Base-by-base conservation (phyloP, 2,329 filamentous ascomycete species). In the Tolypocladium ovalisporum region DNA sequence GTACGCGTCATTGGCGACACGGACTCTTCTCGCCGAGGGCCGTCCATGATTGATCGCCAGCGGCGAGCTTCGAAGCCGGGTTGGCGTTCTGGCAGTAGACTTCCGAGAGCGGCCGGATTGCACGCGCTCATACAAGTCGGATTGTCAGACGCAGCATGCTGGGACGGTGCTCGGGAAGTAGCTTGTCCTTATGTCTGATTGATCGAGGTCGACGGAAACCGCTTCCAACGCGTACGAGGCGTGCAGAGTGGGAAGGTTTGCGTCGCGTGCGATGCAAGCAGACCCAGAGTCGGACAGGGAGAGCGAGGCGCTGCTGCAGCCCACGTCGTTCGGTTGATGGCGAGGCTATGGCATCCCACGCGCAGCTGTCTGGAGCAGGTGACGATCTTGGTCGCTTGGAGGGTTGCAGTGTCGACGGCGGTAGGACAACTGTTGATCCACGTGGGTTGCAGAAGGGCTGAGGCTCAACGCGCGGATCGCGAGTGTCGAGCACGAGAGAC, bases 1-100 rank as follows among this genome's bases (percentile, higher is more conserved):
- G 59, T 59, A 17, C 56, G 60, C 32, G 53, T 59, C 56, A 58
- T 53, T 40, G 63, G 59, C 54, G 64, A 62, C 47, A 62, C 61
- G 7, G 63, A 61, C 24, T 58, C 59, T 29, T 62, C 61, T 40
- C 36, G 55, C 17, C n/a, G 52, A 27, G 57, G 54, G 24, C 51
- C 19, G 34, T 49, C 54, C 62, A 63, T 63, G 54, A 19, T 35
- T 4, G n/a, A 15, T 42, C 8, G 39, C 24, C 27, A 44, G 29
- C 10, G 37, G 34, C 22, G 19, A 54, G 35, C 22, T 4, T 39
- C 35, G 52, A 36, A 39, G 35, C 51, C 15, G 34, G 35, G 22
- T 36, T 19, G 52, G 52, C 15, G 10, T 24, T 39, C n/a, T 44
- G 24, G 54, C n/a, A 34, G 51, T 44, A 24, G 29, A 10, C 27